Percentiles rank a stretch among this genome's conserved stretches.
Evolutionary conservation across 2,329 filamentous ascomycete genomes (phyloP).

Genomic region (Herpotrichia juniperi): DNA sequence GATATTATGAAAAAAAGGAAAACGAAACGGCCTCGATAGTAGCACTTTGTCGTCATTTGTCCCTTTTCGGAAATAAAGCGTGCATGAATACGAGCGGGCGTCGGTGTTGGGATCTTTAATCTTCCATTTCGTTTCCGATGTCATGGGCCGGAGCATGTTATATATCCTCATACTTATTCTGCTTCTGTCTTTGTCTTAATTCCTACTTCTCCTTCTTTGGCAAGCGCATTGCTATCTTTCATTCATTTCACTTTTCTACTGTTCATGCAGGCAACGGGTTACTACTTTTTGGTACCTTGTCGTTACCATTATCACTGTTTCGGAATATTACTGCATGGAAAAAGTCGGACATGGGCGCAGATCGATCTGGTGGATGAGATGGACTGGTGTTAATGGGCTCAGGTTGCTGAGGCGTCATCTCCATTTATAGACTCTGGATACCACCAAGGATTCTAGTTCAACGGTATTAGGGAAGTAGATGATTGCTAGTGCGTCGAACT

Average conservation of each 20-base stretch:
- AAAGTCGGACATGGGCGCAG: background rate
- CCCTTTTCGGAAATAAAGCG: conserved; percentile 7
- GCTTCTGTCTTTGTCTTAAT: conserved; percentile 11
- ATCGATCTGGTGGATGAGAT: background rate
- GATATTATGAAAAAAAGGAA: conserved; percentile 14
- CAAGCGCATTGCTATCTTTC: background rate
- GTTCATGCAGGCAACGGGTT: conserved; percentile 3
- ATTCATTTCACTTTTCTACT: background rate
- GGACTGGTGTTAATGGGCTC: background rate
- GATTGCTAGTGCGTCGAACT: background rate
- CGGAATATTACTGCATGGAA: background rate
- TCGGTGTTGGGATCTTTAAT: conserved; percentile 5
- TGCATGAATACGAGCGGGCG: conserved; percentile 18
- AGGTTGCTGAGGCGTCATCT: background rate
- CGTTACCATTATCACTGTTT: background rate
- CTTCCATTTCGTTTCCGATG: background rate
- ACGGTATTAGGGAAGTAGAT: background rate
- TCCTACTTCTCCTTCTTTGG: background rate
- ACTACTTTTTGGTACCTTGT: background rate
- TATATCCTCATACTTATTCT: conserved; percentile 21
- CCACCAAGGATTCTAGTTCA: background rate
- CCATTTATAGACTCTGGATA: conserved; percentile 2
- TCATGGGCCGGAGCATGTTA: conserved; percentile 18
- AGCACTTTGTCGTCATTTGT: conserved; percentile 9
- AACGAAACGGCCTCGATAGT: conserved; percentile 16